Base-by-base conservation (phyloP, 768 basidiomycete species). In the Macrolepiota dolichaula region DNA sequence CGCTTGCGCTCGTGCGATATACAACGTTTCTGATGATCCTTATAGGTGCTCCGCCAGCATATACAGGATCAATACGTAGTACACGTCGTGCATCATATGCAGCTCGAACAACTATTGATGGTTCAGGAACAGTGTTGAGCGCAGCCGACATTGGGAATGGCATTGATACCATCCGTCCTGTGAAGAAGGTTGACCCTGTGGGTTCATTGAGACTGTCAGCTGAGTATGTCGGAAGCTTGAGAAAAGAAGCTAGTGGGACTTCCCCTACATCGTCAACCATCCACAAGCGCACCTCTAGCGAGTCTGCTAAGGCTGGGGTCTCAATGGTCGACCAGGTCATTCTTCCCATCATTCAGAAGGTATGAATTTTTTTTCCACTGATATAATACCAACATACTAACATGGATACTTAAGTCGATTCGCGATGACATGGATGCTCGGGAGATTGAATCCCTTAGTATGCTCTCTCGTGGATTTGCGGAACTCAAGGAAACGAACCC, bases 91-190 rank as follows among this genome's bases (percentile, higher is more conserved):
- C 91, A 40, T 94, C 92, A 1, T 94, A 92, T 73, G 87, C 89
- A 46, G 88, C 85, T 19, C 84, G 94, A 42, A 84, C 84, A 55
- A 83, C 83, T 44, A 72, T 79, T 17, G 77, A 79, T 59, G 86
- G 83, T 40, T 67, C 80, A 13, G 94, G 94, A 11, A 94, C 92
- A 0, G 77, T 94, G 7, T 75, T 95, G 67, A 83, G 83, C 46
- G 87, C 88, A 66, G 92, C 87, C 11, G 94, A 96, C 72, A 70
- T 96, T n/a, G 94, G 93, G 17, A 90, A 80, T 55, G 94, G 94
- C 40, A 80, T 91, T 49, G 92, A 92, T 67, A 98, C 96, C 1
- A 93, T 98, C 67, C 83, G 94, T 55, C 95, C 96, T 0, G 87
- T 96, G 63, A 96, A 96, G 82, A 93, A 92, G 68, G 87, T 96